A percentile compares a stretch with the other conserved stretches of the same genome.
Conservation (phyloP, 371 early-diverging fungal species). For the Haplosporangium sp. region DNA sequence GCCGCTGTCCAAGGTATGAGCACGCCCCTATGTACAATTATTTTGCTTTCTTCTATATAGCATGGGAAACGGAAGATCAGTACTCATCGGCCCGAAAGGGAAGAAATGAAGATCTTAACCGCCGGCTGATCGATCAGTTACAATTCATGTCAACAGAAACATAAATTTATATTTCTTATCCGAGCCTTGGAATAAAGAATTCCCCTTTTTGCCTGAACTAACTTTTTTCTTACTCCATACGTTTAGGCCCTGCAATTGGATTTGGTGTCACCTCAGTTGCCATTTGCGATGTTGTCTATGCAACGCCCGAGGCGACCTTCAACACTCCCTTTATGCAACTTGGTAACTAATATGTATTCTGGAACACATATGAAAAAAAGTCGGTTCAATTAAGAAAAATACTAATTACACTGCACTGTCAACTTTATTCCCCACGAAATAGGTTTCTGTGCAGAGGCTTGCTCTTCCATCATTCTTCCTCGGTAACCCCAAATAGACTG, state of each 20-base stretch:
- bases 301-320: conserved; percentile 72
- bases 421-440: not conserved
- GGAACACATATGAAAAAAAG: not conserved
- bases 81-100: not conserved
- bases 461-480: conserved; percentile 73
- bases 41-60: too few species aligned
- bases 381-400: too few species aligned
- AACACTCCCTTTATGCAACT: conserved; percentile 79
- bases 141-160: not conserved
- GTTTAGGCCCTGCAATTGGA: conserved; percentile 74
- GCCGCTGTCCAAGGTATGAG: conserved; percentile 76
- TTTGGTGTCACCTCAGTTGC: conserved; percentile 76
- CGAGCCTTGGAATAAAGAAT: not conserved
- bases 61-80: not conserved
- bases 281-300: conserved; percentile 77
- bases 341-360: conserved; percentile 41
- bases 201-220: not conserved
- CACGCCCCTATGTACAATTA: too few species aligned
- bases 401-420: too few species aligned
- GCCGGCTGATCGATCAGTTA: not conserved
- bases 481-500: conserved; percentile 41
- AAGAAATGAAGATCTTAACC: not conserved
- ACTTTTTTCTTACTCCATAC: not conserved
- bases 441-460: conserved; percentile 79
- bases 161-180: not conserved